These are phyloP conservation scores for Leccinum obscurum DNA, from an alignment of 768 basidiomycete species.

Conservation along the genomic window DNA sequence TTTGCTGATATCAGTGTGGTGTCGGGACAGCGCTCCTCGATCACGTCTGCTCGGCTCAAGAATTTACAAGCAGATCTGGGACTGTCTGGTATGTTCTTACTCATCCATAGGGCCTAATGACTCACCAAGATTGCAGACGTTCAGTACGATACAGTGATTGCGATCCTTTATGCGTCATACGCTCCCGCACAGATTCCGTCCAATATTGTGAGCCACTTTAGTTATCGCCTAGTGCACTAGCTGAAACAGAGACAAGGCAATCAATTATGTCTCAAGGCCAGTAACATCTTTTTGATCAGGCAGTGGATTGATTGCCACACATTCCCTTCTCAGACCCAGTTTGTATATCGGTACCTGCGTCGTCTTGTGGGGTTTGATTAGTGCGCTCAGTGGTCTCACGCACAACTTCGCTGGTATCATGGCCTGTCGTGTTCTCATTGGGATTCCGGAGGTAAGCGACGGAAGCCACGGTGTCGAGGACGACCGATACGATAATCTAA, in stretches of 20 bases:
- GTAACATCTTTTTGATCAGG: not conserved
- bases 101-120: not conserved
- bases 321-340: constrained; percentile 48
- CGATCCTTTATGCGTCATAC: not conserved
- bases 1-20: not conserved
- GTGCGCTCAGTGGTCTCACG: constrained; percentile 61
- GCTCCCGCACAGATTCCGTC: not conserved
- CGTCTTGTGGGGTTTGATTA: constrained; percentile 62
- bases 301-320: not conserved
- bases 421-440: constrained; percentile 48
- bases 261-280: constrained; percentile 55
- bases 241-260: constrained; percentile 36
- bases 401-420: constrained; percentile 47
- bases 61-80: not conserved
- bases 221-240: not conserved
- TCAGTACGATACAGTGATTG: not conserved
- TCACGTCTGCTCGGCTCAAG: not conserved
- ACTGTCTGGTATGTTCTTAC: not conserved
- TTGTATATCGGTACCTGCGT: constrained; percentile 51
- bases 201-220: constrained; percentile 20
- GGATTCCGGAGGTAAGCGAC: constrained; percentile 52
- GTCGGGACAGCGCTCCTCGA: not conserved
- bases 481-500: not conserved
- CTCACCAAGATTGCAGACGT: constrained; percentile 34
- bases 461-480: not conserved